phyloP scores from a whole-genome alignment of 768 basidiomycete species.

The Termitomyces sp. region DNA sequence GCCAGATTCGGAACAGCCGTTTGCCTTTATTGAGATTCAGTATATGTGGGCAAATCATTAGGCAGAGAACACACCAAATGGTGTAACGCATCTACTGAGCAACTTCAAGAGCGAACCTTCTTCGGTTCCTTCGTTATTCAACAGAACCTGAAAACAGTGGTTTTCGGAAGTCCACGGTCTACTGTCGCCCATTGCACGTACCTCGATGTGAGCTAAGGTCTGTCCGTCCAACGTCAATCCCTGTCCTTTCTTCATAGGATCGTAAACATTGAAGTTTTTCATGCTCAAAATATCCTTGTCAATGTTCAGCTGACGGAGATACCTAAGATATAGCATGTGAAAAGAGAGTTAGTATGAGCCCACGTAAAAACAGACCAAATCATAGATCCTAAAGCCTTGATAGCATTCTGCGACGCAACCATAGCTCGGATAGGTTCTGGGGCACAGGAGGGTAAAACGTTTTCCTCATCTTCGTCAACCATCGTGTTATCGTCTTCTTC shows the following conservation, averaged over 20 bases:
- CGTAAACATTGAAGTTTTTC: conserved; percentile 97
- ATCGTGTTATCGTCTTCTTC: conserved; percentile 31
- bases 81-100: conserved; percentile 79
- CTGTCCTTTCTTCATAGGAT: conserved; percentile 89
- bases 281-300: conserved; percentile 93
- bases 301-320: conserved; percentile 89
- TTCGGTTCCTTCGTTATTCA: conserved; percentile 91
- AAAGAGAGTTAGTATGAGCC: conserved; percentile 14
- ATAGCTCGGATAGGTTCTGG: conserved; percentile 76
- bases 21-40: conserved; percentile 53
- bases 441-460: conserved; percentile 34
- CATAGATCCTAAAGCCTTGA: conserved; percentile 87
- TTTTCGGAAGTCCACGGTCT: background rate
- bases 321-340: conserved; percentile 34
- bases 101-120: conserved; percentile 86
- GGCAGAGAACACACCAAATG: conserved; percentile 60
- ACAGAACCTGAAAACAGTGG: conserved; percentile 49
- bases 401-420: conserved; percentile 56
- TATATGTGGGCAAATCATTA: background rate
- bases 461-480: conserved; percentile 40
- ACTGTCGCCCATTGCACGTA: conserved; percentile 22
- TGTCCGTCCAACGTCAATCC: conserved; percentile 90
- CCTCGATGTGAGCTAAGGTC: conserved; percentile 92
- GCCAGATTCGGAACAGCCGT: conserved; percentile 93
- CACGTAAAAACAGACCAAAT: conserved; percentile 58